A percentile compares a stretch with the other conserved stretches of the same genome.
Evolutionary conservation across 192 early-diverging fungal species (phyloP).

Genomic region (Haplosporangium gracile): DNA sequence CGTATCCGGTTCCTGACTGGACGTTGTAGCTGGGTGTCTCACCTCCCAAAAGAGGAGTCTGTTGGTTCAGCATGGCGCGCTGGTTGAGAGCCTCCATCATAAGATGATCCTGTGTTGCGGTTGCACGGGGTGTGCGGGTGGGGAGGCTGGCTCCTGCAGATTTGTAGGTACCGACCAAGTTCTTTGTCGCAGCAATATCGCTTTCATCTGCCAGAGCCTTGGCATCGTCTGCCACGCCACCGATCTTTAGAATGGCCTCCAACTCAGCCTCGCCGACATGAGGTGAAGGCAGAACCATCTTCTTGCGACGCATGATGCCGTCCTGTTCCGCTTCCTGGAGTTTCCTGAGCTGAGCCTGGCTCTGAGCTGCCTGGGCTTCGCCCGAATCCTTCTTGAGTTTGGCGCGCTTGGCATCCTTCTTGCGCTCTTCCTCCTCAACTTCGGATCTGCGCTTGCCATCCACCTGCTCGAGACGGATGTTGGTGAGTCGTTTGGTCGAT

Average conservation of each 20-base stretch:
- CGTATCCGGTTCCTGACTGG: conserved; percentile 68
- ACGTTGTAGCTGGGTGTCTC: conserved; percentile 65
- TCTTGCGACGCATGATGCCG: conserved; percentile 74
- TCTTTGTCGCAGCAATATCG: conserved; percentile 68
- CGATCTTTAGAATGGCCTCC: conserved; percentile 78
- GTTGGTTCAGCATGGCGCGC: conserved; percentile 75
- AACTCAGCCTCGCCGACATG: conserved; percentile 93
- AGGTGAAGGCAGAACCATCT: conserved; percentile 88
- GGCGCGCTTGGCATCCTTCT: conserved; percentile 83
- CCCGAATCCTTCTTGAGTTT: conserved; percentile 69
- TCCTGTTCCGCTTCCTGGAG: conserved; percentile 79
- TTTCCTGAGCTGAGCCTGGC: conserved; percentile 61
- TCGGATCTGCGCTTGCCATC: conserved; percentile 89
- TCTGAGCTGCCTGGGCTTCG: conserved; percentile 52
- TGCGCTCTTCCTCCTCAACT: conserved; percentile 84
- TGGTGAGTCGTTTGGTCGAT: conserved; percentile 75
- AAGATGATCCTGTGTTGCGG: conserved; percentile 68
- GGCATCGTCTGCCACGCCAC: conserved; percentile 82
- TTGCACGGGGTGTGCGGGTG: conserved; percentile 74
- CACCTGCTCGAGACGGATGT: conserved; percentile 82
- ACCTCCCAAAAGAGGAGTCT: conserved; percentile 90
- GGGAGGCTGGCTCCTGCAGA: conserved; percentile 62
- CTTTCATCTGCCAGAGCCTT: conserved; percentile 76
- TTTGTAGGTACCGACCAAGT: conserved; percentile 83
- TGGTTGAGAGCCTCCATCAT: conserved; percentile 89